phyloP scores from a whole-genome alignment of 2,329 filamentous ascomycete genomes.

The Alternaria panax region DNA sequence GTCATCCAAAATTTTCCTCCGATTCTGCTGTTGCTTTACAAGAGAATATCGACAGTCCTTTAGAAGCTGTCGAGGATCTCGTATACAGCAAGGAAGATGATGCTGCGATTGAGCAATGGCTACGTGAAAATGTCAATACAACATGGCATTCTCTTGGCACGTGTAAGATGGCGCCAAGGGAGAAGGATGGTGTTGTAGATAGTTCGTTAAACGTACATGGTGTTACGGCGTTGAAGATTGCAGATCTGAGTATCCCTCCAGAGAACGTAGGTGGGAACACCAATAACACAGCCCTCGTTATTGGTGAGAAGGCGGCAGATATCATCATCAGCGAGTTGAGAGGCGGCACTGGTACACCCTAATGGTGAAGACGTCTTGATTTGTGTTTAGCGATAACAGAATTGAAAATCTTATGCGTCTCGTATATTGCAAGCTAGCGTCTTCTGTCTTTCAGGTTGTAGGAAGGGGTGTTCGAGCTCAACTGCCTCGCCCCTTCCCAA shows the following conservation, averaged over 20 bases:
- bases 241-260: conserved; percentile 53
- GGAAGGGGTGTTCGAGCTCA: too few relatives aligned
- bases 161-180: conserved; percentile 45
- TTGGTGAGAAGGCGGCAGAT: conserved; percentile 44
- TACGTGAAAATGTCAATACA: conserved; percentile 45
- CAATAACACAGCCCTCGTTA: conserved; percentile 55
- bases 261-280: conserved; percentile 57
- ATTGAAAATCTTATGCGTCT: not conserved
- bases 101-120: conserved; percentile 51
- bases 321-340: conserved; percentile 33
- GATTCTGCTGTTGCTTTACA: conserved; percentile 26
- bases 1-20: conserved; percentile 32
- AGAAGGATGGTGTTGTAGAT: conserved; percentile 42
- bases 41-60: conserved; percentile 17
- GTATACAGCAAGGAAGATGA: conserved; percentile 44
- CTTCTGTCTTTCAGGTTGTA: too few relatives aligned
- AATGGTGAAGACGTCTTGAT: not conserved
- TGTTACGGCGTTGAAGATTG: conserved; percentile 48
- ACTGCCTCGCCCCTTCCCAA: too few relatives aligned
- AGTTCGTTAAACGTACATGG: conserved; percentile 39
- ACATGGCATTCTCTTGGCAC: conserved; percentile 46
- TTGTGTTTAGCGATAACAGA: not conserved
- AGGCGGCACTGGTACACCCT: not conserved
- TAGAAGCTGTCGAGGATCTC: conserved; percentile 24
- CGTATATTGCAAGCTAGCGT: not conserved